Conservation (phyloP, 2,329 filamentous ascomycete species). For the Dothiorella sarmentorum region DNA sequence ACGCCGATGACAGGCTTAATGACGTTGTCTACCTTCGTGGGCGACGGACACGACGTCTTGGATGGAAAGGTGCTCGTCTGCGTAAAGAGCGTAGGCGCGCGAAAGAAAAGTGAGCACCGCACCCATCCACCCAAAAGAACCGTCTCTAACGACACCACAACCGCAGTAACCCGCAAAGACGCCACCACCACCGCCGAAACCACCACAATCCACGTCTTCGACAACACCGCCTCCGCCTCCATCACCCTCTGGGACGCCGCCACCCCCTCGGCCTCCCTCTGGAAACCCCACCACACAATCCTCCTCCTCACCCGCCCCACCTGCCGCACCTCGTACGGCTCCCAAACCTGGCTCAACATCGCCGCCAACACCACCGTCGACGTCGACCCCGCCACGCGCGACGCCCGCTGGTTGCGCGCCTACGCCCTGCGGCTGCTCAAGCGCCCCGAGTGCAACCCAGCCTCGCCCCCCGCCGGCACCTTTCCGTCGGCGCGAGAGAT, state of each 20-base stretch:
- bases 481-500: conserved; percentile 26
- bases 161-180: conserved; percentile 47
- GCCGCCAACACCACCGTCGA: conserved; percentile 50
- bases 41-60: conserved; percentile 52
- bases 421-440: conserved; percentile 48
- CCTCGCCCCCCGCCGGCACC: conserved; percentile 34
- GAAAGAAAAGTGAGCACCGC: conserved; percentile 43
- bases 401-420: conserved; percentile 52
- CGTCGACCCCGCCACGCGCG: conserved; percentile 53
- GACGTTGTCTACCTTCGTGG: conserved; percentile 54
- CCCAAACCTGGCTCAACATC: conserved; percentile 27
- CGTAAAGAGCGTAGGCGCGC: conserved; percentile 55
- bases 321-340: conserved; percentile 24
- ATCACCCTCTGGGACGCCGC: conserved; percentile 57
- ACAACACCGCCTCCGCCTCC: conserved; percentile 49
- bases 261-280: conserved; percentile 43
- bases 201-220: conserved; percentile 53
- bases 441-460: conserved; percentile 50
- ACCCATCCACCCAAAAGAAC: neutral
- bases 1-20: conserved; percentile 48
- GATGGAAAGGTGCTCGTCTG: conserved; percentile 55
- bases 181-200: conserved; percentile 45
- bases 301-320: conserved; percentile 50
- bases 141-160: neutral
- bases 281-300: conserved; percentile 49